Percentiles rank a stretch among this genome's conserved stretches.
Evolutionary conservation across 768 basidiomycete species (phyloP).

Genomic region (Sarcomyxa edulis): DNA sequence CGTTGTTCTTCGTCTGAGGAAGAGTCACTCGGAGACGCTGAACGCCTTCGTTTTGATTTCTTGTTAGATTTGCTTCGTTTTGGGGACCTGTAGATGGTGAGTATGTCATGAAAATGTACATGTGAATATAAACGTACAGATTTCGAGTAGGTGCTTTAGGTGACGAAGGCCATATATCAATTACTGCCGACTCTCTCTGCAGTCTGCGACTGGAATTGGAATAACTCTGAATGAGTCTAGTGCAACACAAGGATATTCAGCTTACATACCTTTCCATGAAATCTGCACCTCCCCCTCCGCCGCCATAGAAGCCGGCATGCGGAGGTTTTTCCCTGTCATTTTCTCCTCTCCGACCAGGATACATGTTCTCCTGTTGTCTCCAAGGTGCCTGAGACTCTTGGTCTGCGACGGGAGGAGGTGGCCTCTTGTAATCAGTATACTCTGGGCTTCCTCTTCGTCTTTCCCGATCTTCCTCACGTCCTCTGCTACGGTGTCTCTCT

Average conservation of each 20-base stretch:
- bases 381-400: conserved; percentile 31
- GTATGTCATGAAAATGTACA: conserved; percentile 2
- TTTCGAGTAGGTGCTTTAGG: conserved; percentile 62
- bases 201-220: conserved; percentile 53
- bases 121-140: conserved; percentile 34
- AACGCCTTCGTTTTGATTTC: conserved; percentile 55
- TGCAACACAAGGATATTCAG: not conserved
- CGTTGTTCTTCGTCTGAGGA: conserved; percentile 56
- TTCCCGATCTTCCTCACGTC: conserved; percentile 7
- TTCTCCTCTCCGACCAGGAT: conserved; percentile 33
- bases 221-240: conserved; percentile 4
- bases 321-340: conserved; percentile 22
- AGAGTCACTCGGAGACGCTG: conserved; percentile 37
- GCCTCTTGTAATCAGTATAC: conserved; percentile 54
- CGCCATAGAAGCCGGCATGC: conserved; percentile 25
- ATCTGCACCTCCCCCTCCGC: conserved; percentile 39
- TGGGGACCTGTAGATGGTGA: conserved; percentile 41
- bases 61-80: conserved; percentile 50
- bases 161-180: conserved; percentile 79
- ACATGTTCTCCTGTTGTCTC: conserved; percentile 54
- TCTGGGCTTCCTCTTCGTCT: conserved; percentile 46
- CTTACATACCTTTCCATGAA: conserved; percentile 63
- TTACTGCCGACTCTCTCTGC: conserved; percentile 52
- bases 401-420: conserved; percentile 24
- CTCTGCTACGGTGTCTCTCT: conserved; percentile 15